phyloP scores from a whole-genome alignment of 768 basidiomycete species.

The Exsudoporus frostii region DNA sequence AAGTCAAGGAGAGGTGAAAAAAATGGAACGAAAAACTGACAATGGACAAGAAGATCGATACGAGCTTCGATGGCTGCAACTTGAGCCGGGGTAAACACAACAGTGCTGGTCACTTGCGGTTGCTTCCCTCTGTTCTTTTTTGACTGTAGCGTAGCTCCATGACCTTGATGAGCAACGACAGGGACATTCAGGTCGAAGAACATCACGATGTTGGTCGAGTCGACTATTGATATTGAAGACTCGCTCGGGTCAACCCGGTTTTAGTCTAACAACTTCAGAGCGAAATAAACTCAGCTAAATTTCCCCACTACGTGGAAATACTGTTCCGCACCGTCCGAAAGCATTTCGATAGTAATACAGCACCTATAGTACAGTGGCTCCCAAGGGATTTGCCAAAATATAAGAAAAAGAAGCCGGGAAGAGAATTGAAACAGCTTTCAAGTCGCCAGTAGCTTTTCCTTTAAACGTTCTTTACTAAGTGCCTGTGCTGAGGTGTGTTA shows the following conservation, averaged over 20 bases:
- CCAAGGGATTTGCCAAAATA: not conserved
- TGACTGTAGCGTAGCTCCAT: conserved; percentile 11
- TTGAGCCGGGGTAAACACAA: conserved; percentile 53
- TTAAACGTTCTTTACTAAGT: conserved; percentile 79
- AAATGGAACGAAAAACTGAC: conserved; percentile 40
- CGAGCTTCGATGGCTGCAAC: conserved; percentile 56
- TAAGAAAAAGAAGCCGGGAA: not conserved
- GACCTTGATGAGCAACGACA: conserved; percentile 29
- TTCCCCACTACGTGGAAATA: too few relatives aligned
- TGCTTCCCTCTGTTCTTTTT: conserved; percentile 31
- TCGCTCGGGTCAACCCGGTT: not conserved
- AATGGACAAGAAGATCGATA: conserved; percentile 68
- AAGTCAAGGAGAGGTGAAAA: not conserved
- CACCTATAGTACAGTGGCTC: not conserved
- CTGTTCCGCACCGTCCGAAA: not conserved
- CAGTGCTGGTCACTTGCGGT: conserved; percentile 33
- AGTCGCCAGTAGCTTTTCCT: conserved; percentile 47
- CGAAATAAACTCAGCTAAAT: not conserved
- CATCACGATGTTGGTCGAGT: conserved; percentile 34
- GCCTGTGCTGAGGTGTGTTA: too few relatives aligned
- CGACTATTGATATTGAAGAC: not conserved
- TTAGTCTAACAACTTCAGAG: not conserved
- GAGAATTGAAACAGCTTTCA: not conserved
- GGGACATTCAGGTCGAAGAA: conserved; percentile 70
- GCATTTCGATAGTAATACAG: not conserved